Percentiles rank a stretch among this genome's conserved stretches.
Conservation (phyloP, 257 asterid species). For the Solanum chiquidenum region DNA sequence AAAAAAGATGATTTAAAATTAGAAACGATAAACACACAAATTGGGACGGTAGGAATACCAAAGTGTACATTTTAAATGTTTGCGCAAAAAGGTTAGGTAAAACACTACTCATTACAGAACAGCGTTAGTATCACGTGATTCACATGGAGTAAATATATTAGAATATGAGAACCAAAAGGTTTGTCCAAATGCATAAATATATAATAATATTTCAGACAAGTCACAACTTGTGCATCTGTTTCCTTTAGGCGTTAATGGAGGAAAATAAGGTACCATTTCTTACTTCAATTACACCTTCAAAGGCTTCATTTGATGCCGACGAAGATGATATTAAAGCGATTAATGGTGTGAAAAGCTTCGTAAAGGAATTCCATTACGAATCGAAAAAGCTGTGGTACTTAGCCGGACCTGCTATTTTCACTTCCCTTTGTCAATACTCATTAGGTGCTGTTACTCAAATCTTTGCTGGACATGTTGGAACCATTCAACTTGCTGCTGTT, state of each 20-base stretch:
- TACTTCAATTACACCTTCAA: neutral
- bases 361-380: neutral
- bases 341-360: neutral
- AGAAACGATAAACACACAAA: neutral
- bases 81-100: neutral
- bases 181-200: neutral
- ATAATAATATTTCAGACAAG: neutral
- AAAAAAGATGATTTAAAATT: too few relatives aligned
- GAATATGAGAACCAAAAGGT: neutral
- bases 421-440: neutral
- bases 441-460: slow-evolving; percentile 2
- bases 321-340: slow-evolving; percentile 1
- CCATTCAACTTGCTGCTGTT: slow-evolving; percentile 10
- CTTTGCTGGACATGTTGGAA: slow-evolving; percentile 4
- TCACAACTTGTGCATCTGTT: neutral
- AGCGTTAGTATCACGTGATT: neutral
- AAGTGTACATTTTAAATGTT: too few relatives aligned
- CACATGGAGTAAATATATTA: neutral
- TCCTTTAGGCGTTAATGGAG: neutral
- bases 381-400: slow-evolving; percentile 3
- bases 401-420: slow-evolving; percentile 6
- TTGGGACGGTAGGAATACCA: neutral
- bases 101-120: too few relatives aligned
- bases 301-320: neutral
- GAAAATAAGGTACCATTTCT: neutral